Conservation (phyloP, 1,284 basidiomycete species). For the Heterobasidion occidentale region DNA sequence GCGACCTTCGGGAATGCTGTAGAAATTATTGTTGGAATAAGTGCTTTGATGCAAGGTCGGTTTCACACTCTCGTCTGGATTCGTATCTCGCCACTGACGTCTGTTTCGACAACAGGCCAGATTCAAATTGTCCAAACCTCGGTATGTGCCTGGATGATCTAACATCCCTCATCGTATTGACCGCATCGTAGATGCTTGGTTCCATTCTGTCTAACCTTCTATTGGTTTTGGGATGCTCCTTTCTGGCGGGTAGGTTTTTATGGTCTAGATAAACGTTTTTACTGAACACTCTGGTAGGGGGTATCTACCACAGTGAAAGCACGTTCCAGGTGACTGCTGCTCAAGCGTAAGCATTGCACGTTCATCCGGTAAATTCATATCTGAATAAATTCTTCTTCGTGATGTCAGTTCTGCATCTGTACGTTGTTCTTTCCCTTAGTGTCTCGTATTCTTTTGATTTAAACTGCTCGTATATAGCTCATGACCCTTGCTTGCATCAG, state of each 20-base stretch:
- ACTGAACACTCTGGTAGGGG: constrained; percentile 33
- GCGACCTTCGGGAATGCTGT: constrained; percentile 79
- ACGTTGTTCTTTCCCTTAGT: constrained; percentile 16
- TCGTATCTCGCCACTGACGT: constrained; percentile 25
- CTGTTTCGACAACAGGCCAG: constrained; percentile 28
- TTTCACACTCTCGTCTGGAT: constrained; percentile 1
- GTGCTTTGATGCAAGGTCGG: constrained; percentile 65
- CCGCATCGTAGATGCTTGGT: constrained; percentile 54
- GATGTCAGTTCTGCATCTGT: constrained; percentile 47
- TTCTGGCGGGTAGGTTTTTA: constrained; percentile 54
- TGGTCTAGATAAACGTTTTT: background rate
- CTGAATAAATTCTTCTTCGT: constrained; percentile 6
- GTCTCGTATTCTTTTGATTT: background rate
- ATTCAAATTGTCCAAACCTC: constrained; percentile 85
- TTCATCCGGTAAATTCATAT: constrained; percentile 8
- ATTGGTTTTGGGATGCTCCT: constrained; percentile 83
- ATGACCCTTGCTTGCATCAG: constrained; percentile 88
- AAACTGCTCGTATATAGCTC: constrained; percentile 32
- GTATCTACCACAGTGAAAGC: constrained; percentile 59
- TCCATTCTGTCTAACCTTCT: constrained; percentile 87
- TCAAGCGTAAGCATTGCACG: constrained; percentile 57
- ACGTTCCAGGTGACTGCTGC: constrained; percentile 79
- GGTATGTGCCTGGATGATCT: constrained; percentile 15
- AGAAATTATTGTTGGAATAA: constrained; percentile 83
- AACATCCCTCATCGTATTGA: background rate